Evolutionary conservation across 2,329 filamentous ascomycete genomes (phyloP), one percentile per base, ranked within the genome.

Genomic region (Colletotrichum lindemuthianum): DNA sequence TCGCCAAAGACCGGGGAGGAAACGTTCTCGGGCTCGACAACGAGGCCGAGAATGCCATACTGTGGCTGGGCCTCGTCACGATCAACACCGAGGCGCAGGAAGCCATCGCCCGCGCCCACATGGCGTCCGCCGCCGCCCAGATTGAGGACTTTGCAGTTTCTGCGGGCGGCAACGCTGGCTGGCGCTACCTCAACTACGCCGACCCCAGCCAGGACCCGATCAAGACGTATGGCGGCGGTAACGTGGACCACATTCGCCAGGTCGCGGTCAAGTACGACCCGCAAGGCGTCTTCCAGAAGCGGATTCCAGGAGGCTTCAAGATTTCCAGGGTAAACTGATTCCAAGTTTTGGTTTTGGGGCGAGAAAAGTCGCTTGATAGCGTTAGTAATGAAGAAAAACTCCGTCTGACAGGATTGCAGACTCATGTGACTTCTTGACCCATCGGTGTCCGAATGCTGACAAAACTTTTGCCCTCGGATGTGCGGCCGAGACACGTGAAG

Each of bases 121-220:
- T 59, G 56, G 56, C 55, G 4, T 15, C 55, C 4, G 44, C 32
- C 33, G 47, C 36, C 45, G 69, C 39, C 13, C 41, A 43, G 33
- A 58, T 67, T 12, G 45, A 55, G 15, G 60, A 58, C 6, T 67
- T 65, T 37, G 59, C 65, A 8, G n/a, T 16, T 10, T 59, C 65
- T 4, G 48, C 63, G 16, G 44, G 55, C 45, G 63, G 48, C 12
- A 58, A 65, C 37, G 77, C 15, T 76, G 72, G 3, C 53, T 86
- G 83, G 53, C 78, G 82, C 33, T 83, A 80, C 66, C 70, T 82
- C 40, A 82, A 82, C 68, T 82, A 83, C 49, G 78, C 78, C 3
- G 72, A 75, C 39, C 60, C 67, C 6, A 71, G 69, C 33, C 78
- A 82, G 69, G 69, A 77, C 49, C 74, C 77, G 0, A 68, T 81